A percentile compares a stretch with the other conserved stretches of the same genome.
Evolutionary conservation across 2,329 filamentous ascomycete genomes (phyloP).

Genomic region (Epicoccum sorghinum): DNA sequence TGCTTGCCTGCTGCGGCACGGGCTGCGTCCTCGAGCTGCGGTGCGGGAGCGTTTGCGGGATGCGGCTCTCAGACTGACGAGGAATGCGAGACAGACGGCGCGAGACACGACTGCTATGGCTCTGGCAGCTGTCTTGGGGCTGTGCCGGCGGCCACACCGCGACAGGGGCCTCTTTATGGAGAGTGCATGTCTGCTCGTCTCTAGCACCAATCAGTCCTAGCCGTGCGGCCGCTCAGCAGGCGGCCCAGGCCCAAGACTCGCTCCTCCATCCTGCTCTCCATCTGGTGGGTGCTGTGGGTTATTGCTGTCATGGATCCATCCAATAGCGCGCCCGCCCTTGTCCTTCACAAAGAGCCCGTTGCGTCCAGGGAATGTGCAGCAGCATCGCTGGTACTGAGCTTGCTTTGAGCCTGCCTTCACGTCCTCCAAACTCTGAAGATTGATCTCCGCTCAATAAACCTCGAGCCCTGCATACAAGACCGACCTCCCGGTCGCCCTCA

Average conservation of each 20-base stretch:
- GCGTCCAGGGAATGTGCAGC: conserved; percentile 2
- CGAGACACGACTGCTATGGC: conserved; percentile 9
- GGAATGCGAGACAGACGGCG: conserved; percentile 13
- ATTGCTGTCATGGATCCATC: conserved; percentile 13
- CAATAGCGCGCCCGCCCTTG: conserved; percentile 15
- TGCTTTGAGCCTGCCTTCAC: not conserved
- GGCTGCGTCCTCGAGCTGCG: conserved; percentile 9
- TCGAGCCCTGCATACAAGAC: conserved; percentile 13
- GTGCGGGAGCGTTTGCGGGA: conserved; percentile 17
- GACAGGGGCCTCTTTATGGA: conserved; percentile 38
- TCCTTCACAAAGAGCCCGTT: conserved; percentile 4
- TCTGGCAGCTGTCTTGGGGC: conserved; percentile 20
- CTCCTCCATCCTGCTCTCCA: conserved; percentile 25
- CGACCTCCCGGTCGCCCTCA: not conserved
- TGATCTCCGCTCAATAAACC: conserved; percentile 9
- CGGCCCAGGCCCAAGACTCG: conserved; percentile 31
- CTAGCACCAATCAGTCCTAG: conserved; percentile 35
- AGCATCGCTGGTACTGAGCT: conserved; percentile 4
- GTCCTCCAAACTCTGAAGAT: too few species aligned
- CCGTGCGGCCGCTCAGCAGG: conserved; percentile 19
- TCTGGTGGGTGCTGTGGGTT: conserved; percentile 18
- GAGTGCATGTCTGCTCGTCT: conserved; percentile 24
- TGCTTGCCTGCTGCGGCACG: conserved; percentile 18
- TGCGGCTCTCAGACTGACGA: conserved; percentile 15
- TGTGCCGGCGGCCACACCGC: conserved; percentile 26